phyloP scores from a whole-genome alignment of 805 yeast species.

The Wickerhamomyces xylosicus region DNA sequence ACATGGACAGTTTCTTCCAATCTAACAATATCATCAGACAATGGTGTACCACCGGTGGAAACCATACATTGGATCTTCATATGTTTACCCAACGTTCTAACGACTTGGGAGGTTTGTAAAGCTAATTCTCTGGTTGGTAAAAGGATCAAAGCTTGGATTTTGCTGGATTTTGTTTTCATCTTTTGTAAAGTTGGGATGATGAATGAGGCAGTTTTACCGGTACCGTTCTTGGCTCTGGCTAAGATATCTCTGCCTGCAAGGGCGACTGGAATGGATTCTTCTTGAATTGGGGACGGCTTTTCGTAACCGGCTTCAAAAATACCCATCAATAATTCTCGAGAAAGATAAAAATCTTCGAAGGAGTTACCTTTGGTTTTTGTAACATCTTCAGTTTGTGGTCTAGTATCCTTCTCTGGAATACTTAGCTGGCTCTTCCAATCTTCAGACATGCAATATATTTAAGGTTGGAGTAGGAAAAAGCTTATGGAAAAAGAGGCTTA shows the following conservation, averaged over 20 bases:
- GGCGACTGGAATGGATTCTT: constrained; percentile 93
- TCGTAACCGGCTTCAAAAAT: constrained; percentile 98
- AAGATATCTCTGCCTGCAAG: constrained; percentile 90
- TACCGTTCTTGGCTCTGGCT: constrained; percentile 97
- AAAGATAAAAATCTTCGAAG: constrained; percentile 86
- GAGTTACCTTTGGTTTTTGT: constrained; percentile 80
- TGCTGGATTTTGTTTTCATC: constrained; percentile 71
- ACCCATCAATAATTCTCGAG: constrained; percentile 94
- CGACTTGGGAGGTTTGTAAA: constrained; percentile 94
- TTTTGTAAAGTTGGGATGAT: constrained; percentile 88
- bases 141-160: constrained; percentile 84
- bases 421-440: constrained; percentile 72
- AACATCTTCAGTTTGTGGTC: constrained; percentile 97
- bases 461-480: too few relatives aligned
- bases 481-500: too few relatives aligned
- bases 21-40: constrained; percentile 91
- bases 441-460: constrained; percentile 32
- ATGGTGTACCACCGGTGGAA: constrained; percentile 93
- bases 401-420: constrained; percentile 75
- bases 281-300: constrained; percentile 96
- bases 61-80: constrained; percentile 92
- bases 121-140: constrained; percentile 98
- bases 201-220: constrained; percentile 98
- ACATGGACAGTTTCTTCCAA: constrained; percentile 89
- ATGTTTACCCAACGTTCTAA: constrained; percentile 90